Evolutionary conservation across 2,329 filamentous ascomycete genomes (phyloP).

Genomic region (Trichophyton verrucosum): DNA sequence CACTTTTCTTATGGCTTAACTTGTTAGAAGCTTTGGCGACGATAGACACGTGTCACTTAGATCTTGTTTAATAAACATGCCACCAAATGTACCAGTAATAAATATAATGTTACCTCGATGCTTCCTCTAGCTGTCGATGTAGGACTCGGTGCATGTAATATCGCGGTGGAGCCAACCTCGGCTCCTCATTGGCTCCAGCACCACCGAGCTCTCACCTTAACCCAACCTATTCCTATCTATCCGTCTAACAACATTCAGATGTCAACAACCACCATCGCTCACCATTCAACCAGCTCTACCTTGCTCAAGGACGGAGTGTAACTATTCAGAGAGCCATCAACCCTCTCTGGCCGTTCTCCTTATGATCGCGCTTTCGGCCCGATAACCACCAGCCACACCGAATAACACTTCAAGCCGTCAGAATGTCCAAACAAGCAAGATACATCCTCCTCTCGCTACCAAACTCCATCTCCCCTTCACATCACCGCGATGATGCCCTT

Average conservation of each 20-base stretch:
- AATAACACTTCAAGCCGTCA: background rate
- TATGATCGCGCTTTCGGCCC: background rate
- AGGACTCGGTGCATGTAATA: background rate
- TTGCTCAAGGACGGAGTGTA: background rate
- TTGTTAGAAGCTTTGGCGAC: background rate
- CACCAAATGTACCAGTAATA: background rate
- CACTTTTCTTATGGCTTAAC: background rate
- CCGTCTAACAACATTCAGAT: background rate
- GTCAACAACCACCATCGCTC: background rate
- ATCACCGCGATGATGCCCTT: constrained; percentile 69
- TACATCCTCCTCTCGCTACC: constrained; percentile 88
- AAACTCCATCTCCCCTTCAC: constrained; percentile 69
- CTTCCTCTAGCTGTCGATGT: background rate
- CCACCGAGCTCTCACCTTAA: background rate
- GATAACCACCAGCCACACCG: background rate
- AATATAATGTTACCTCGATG: background rate
- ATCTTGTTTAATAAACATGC: background rate
- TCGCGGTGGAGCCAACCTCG: background rate
- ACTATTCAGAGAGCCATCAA: background rate
- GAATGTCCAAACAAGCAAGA: constrained; percentile 40
- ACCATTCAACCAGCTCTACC: background rate
- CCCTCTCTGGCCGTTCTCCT: background rate
- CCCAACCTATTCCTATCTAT: background rate
- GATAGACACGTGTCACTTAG: background rate
- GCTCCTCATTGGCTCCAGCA: background rate